Conservation (phyloP, 352 stramenopile species). For the Blastocystis sp. region DNA sequence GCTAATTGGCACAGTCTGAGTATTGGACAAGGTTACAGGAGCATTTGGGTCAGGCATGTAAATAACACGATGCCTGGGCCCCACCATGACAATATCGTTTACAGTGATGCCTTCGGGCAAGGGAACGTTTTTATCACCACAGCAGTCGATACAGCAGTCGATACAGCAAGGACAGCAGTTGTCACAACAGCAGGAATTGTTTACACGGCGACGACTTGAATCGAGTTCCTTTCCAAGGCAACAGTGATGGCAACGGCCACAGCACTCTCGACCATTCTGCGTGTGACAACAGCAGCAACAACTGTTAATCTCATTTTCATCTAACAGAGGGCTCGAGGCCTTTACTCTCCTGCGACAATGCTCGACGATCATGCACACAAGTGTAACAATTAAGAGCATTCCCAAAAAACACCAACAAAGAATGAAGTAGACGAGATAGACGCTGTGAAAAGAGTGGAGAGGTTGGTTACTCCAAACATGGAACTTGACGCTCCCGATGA, state of each 20-base stretch:
- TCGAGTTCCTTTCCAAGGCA: constrained; percentile 10
- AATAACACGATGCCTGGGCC: constrained; percentile 25
- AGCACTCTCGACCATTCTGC: constrained; percentile 5
- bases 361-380: constrained; percentile 14
- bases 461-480: neutral
- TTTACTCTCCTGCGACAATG: neutral
- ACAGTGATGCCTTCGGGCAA: neutral
- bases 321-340: neutral
- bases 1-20: neutral
- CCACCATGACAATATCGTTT: neutral
- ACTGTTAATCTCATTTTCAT: neutral
- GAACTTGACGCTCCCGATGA: neutral
- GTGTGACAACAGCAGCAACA: constrained; percentile 45
- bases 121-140: neutral
- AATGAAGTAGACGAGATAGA: constrained; percentile 37
- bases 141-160: constrained; percentile 51
- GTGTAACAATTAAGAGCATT: neutral
- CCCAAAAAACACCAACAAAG: neutral
- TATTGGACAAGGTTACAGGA: constrained; percentile 3
- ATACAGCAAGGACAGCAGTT: constrained; percentile 42
- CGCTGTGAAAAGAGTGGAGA: neutral
- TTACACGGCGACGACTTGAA: neutral
- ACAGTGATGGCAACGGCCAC: neutral
- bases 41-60: constrained; percentile 41
- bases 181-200: constrained; percentile 50